A percentile compares a stretch with the other conserved stretches of the same genome.
Evolutionary conservation across 2,329 filamentous ascomycete species (phyloP).

Genomic region (Aureobasidium sp.): DNA sequence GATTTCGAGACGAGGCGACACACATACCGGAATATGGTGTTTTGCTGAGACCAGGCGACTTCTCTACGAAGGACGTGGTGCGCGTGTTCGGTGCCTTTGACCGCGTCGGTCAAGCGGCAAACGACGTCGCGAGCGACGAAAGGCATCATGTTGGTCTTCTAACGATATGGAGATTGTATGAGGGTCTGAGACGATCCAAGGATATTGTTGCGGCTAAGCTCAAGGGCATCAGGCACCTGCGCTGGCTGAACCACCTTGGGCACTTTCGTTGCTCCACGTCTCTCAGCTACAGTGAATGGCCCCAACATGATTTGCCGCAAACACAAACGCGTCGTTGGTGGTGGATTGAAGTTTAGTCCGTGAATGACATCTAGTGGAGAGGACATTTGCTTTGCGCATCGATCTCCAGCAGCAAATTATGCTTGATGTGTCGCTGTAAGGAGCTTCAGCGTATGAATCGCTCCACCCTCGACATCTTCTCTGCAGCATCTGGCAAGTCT

Average conservation of each 20-base stretch:
- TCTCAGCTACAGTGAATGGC: not conserved
- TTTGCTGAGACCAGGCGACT: not conserved
- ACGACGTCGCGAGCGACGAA: not conserved
- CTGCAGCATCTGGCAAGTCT: too few relatives aligned
- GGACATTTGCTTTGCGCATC: too few relatives aligned
- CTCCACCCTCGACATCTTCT: too few relatives aligned
- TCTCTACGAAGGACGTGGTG: not conserved
- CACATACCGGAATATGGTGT: not conserved
- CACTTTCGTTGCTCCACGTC: not conserved
- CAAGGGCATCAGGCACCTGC: not conserved
- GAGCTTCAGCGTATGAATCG: too few relatives aligned
- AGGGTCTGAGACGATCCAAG: not conserved
- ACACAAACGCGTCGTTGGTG: not conserved
- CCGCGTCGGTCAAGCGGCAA: not conserved
- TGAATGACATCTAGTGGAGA: too few relatives aligned
- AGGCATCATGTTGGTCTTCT: not conserved
- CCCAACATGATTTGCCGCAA: not conserved
- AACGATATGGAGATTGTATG: not conserved
- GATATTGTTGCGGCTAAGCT: not conserved
- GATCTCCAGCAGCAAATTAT: too few relatives aligned
- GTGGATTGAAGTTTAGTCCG: too few relatives aligned
- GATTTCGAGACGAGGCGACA: not conserved
- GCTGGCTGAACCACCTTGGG: not conserved
- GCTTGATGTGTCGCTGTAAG: too few relatives aligned
- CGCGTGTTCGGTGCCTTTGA: not conserved